Percentiles rank a stretch among this genome's conserved stretches.
These are phyloP conservation scores for Xylona heveae DNA, from an alignment of 495 filamentous ascomycete species.

Conservation along the genomic window DNA sequence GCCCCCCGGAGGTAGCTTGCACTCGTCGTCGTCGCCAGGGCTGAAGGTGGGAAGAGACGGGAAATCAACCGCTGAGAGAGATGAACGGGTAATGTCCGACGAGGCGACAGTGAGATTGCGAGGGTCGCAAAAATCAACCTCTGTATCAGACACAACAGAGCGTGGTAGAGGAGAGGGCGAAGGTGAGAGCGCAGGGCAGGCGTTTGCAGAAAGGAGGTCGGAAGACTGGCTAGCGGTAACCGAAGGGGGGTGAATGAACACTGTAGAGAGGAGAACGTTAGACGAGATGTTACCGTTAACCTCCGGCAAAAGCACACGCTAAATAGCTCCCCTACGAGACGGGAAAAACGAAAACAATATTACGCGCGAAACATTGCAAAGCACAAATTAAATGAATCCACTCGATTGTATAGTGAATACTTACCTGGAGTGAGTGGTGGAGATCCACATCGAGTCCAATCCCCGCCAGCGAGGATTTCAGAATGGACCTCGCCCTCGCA, in stretches of 20 bases:
- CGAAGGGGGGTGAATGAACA: slow-evolving; percentile 63
- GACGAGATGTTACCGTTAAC: too few species aligned
- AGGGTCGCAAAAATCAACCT: slow-evolving; percentile 80
- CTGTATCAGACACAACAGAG: slow-evolving; percentile 42
- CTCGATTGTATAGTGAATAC: slow-evolving; percentile 27
- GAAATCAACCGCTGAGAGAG: slow-evolving; percentile 27
- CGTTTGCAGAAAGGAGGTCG: slow-evolving; percentile 50
- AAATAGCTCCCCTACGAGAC: too few species aligned
- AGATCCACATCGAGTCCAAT: slow-evolving; percentile 56
- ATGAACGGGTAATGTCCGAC: slow-evolving; percentile 22
- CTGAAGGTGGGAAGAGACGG: slow-evolving; percentile 46
- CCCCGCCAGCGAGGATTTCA: slow-evolving; percentile 53
- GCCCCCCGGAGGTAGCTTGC: slow-evolving; percentile 47
- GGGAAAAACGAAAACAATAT: too few species aligned
- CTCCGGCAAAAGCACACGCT: too few species aligned
- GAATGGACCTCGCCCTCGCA: slow-evolving; percentile 55
- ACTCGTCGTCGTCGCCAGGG: slow-evolving; percentile 56
- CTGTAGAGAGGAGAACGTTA: too few species aligned
- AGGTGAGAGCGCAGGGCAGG: slow-evolving; percentile 74
- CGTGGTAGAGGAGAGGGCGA: slow-evolving; percentile 63
- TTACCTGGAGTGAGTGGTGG: slow-evolving; percentile 89
- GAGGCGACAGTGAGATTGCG: slow-evolving; percentile 70
- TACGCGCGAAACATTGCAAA: slow-evolving; percentile 7
- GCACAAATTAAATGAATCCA: slow-evolving; percentile 7
- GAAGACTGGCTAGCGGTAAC: slow-evolving; percentile 38